These are phyloP conservation scores for Leishmania turanica DNA, from an alignment of 208 protist genomes.

Conservation along the genomic window DNA sequence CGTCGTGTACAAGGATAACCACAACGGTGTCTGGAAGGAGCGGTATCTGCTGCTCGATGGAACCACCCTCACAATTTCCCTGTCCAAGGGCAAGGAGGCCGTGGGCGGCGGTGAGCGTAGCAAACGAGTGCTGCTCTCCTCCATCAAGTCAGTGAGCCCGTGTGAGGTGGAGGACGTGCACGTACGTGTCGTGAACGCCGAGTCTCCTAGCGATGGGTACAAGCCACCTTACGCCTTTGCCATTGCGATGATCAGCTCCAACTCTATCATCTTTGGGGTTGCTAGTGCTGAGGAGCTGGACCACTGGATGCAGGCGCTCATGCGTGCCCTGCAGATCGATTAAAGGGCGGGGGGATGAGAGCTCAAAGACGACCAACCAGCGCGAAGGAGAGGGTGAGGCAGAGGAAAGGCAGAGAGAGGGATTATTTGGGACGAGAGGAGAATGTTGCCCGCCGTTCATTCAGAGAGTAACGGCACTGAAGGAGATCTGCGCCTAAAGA, in stretches of 20 bases:
- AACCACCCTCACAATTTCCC: conserved; percentile 75
- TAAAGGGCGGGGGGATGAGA: conserved; percentile 11
- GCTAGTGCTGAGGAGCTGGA: conserved; percentile 61
- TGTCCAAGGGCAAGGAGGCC: conserved; percentile 64
- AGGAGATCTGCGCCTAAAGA: neutral
- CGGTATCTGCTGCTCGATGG: conserved; percentile 64
- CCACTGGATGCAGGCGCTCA: conserved; percentile 66
- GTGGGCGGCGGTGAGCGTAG: conserved; percentile 61
- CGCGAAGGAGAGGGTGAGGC: neutral
- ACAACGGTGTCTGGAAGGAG: conserved; percentile 85
- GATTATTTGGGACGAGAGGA: neutral
- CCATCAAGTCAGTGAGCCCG: conserved; percentile 69
- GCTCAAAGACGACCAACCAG: neutral
- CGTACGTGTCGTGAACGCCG: conserved; percentile 25
- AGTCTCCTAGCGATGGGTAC: conserved; percentile 16
- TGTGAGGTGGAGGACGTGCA: conserved; percentile 53
- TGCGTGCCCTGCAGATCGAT: conserved; percentile 67
- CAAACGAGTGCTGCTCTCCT: conserved; percentile 63
- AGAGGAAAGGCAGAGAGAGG: neutral
- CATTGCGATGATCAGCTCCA: conserved; percentile 63
- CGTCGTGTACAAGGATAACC: conserved; percentile 79
- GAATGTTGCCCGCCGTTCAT: neutral
- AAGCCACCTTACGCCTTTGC: conserved; percentile 70
- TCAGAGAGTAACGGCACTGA: too few relatives aligned
- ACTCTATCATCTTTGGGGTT: conserved; percentile 79